Conservation (phyloP, 495 filamentous ascomycete genomes). For the Aspergillus affinis region DNA sequence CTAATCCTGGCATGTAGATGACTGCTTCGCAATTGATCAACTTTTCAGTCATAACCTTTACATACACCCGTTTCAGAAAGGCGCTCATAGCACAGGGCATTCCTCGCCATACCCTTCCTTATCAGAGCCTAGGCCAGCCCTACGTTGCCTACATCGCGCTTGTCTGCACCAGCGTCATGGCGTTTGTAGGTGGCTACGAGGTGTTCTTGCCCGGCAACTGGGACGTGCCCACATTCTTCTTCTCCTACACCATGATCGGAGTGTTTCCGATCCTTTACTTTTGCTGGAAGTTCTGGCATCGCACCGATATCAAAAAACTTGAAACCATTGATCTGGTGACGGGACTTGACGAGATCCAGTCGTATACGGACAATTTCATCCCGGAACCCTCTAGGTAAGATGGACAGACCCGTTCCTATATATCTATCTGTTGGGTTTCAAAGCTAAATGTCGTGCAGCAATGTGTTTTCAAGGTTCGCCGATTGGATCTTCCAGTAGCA, state of each 20-base stretch:
- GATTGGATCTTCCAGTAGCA: constrained; percentile 23
- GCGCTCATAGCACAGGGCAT: constrained; percentile 70
- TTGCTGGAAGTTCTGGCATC: constrained; percentile 68
- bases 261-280: constrained; percentile 66
- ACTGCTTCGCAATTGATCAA: constrained; percentile 79
- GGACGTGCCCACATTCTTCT: constrained; percentile 72
- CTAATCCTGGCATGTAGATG: constrained; percentile 27
- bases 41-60: constrained; percentile 66
- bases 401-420: background rate
- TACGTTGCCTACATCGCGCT: constrained; percentile 70
- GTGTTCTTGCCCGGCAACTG: constrained; percentile 74
- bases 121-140: constrained; percentile 65
- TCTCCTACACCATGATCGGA: constrained; percentile 72
- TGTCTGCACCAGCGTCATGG: constrained; percentile 62
- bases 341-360: constrained; percentile 71
- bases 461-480: constrained; percentile 24
- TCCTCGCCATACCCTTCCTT: constrained; percentile 60
- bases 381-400: constrained; percentile 54
- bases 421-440: background rate
- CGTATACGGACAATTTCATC: constrained; percentile 67
- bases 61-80: constrained; percentile 71
- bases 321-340: constrained; percentile 62
- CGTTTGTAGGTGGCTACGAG: constrained; percentile 71
- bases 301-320: constrained; percentile 55
- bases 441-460: constrained; percentile 24